Base-by-base conservation (phyloP, 257 asterid species). In the Primulina eburnea region DNA sequence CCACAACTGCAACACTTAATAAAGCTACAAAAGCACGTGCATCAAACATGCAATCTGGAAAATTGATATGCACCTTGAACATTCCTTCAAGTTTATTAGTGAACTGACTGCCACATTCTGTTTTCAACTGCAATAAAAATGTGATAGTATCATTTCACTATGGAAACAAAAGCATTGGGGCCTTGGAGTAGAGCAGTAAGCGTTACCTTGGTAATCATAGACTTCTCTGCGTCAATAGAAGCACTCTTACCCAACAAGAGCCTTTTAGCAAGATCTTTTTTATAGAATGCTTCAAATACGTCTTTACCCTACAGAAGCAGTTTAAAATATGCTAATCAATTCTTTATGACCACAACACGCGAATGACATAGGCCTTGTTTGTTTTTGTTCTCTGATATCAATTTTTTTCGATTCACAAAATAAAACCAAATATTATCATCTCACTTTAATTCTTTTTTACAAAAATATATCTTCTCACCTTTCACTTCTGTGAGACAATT, bases 101-200 rank as follows among this genome's bases (percentile, higher is more conserved):
- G 73, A 94, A 91, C 77, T 91, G 99, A 83, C 99, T 94, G 68
- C 99, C 99, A 18, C 99, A 93, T 84, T 94, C 99, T 0, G 97
- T 94, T 80, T 94, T 94, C 74, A 94, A 82, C 99, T 94, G 91
- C 82, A 83, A 85, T 55, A 61, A 76, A 71, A 72, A 74, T 50
- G 16, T 68, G 52, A 56, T 34, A 47, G 71, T 55, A 75, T 74
- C 24, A 73, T n/a, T 68, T 65, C 72, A 60, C 33, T 28, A 55
- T 52, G 56, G 34, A 76, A 28, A 64, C 29, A 71, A 58, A 71
- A 38, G 37, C 21, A 47, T 38, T 60, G 50, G 32, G 64, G 78
- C 80, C 78, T 70, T 73, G n/a, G 73, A 71, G 17, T 53, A 34
- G 12, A 35, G 64, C 34, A 58, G 68, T 4, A 64, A 61, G 18